Conservation (phyloP, 129 eudicot species). For the Tagetes patula region DNA sequence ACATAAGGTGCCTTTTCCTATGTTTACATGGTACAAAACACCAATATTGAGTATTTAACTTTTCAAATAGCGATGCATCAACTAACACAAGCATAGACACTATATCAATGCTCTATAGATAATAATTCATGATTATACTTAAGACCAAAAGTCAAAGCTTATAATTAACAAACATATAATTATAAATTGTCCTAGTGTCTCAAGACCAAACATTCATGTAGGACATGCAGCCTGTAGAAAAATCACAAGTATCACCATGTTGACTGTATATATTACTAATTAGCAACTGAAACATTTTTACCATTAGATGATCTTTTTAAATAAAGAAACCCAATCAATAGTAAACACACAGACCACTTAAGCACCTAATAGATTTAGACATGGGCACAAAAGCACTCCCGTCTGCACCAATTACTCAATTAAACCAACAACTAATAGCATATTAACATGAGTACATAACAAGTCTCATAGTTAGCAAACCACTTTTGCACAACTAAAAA, state of each 20-base stretch:
- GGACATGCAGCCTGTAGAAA: background rate
- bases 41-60: background rate
- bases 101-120: background rate
- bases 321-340: background rate
- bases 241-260: background rate
- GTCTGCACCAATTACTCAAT: background rate
- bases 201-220: background rate
- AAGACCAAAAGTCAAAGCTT: background rate
- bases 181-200: background rate
- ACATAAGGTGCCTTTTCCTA: slow-evolving; percentile 75
- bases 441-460: background rate
- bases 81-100: background rate
- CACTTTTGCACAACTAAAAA: background rate
- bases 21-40: background rate
- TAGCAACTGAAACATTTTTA: background rate
- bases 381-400: background rate
- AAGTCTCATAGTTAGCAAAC: background rate
- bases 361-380: background rate
- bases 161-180: background rate
- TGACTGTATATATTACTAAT: background rate
- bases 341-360: background rate
- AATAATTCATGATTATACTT: background rate
- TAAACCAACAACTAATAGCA: background rate
- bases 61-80: background rate
- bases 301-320: background rate